Percentiles rank a stretch among this genome's conserved stretches.
These are phyloP conservation scores for Volvox reticuliferus DNA, from an alignment of 139 green algal genomes.

Conservation along the genomic window DNA sequence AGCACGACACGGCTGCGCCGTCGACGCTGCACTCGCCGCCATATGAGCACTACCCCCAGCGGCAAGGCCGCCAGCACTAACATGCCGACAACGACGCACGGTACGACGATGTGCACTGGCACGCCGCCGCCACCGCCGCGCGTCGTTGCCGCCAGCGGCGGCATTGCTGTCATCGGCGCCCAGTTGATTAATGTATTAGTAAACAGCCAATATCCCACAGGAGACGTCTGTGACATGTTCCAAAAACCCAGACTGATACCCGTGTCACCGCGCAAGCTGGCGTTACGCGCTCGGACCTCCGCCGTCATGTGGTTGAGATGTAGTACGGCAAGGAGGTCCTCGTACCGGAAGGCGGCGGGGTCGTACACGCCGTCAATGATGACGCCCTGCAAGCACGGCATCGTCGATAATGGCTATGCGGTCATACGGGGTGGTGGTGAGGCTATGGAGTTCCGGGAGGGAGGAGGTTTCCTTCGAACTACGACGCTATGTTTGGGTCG, in stretches of 20 bases:
- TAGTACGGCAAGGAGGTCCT: neutral
- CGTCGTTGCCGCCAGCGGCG: neutral
- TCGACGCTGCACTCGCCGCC: neutral
- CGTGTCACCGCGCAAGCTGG: neutral
- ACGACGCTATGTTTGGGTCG: too few relatives aligned
- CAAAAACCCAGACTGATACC: constrained; percentile 4
- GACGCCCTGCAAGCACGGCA: neutral
- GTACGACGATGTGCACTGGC: neutral
- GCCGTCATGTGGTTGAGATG: neutral
- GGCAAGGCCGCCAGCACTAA: neutral
- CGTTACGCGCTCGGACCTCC: neutral
- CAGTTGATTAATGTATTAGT: neutral
- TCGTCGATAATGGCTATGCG: too few relatives aligned
- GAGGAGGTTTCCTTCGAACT: too few relatives aligned
- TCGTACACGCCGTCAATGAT: neutral
- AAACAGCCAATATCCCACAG: neutral
- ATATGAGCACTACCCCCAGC: neutral
- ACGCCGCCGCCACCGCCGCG: neutral
- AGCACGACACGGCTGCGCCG: neutral
- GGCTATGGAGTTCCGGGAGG: too few relatives aligned
- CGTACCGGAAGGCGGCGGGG: neutral
- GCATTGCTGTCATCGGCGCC: neutral
- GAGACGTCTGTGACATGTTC: neutral
- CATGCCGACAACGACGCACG: neutral
- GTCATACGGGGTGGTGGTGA: too few relatives aligned